phyloP scores from a whole-genome alignment of 768 basidiomycete genomes.

The Pisolithus orientalis region DNA sequence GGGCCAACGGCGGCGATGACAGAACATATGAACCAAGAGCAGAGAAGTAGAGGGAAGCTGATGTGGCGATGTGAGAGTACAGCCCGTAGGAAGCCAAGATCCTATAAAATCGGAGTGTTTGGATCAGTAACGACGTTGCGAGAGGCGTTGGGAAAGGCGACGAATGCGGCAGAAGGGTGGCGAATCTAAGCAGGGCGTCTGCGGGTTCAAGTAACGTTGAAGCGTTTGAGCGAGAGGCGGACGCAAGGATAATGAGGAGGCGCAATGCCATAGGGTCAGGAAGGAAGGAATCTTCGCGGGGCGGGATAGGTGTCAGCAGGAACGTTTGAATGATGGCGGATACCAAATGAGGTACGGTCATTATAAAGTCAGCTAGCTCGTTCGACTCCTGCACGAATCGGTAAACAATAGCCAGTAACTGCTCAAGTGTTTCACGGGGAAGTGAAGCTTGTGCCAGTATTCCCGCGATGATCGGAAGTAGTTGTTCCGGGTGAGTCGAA shows the following conservation, averaged over 20 bases:
- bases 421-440: slow-evolving; percentile 43
- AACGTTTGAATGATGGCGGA: slow-evolving; percentile 48
- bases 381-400: slow-evolving; percentile 58
- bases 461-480: slow-evolving; percentile 47
- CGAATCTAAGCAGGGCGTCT: slow-evolving; percentile 68
- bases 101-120: slow-evolving; percentile 59
- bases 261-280: slow-evolving; percentile 48
- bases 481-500: slow-evolving; percentile 15
- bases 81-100: slow-evolving; percentile 74
- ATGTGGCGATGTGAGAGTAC: slow-evolving; percentile 35
- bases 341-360: slow-evolving; percentile 46
- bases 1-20: slow-evolving; percentile 19
- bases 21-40: slow-evolving; percentile 43
- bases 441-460: slow-evolving; percentile 36
- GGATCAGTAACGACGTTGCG: slow-evolving; percentile 42
- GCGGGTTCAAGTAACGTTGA: slow-evolving; percentile 45
- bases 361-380: slow-evolving; percentile 43
- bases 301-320: slow-evolving; percentile 48
- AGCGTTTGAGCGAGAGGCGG: slow-evolving; percentile 67
- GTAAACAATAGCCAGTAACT: slow-evolving; percentile 53
- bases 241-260: slow-evolving; percentile 50
- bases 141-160: slow-evolving; percentile 32
- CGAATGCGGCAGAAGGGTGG: slow-evolving; percentile 47
- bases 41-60: slow-evolving; percentile 49
- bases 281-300: slow-evolving; percentile 20